Evolutionary conservation across 2,329 filamentous ascomycete genomes (phyloP).

Genomic region (Berkeleyomyces basicola): DNA sequence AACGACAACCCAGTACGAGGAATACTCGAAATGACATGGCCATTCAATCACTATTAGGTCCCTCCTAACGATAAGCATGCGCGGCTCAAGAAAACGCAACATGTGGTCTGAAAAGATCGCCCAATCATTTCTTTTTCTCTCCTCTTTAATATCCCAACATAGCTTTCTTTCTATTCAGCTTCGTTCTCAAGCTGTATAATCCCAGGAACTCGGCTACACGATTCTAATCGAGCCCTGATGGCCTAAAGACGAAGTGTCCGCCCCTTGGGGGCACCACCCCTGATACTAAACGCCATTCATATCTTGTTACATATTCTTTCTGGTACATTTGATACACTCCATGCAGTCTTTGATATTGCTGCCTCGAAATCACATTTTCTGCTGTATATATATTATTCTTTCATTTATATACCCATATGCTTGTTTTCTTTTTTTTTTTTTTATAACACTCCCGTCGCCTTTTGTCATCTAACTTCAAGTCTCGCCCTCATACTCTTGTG

Average conservation of each 20-base stretch:
- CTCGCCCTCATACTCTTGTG: not conserved
- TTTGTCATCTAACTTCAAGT: not conserved
- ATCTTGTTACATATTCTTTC: no score
- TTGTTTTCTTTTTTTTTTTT: not conserved
- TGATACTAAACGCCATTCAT: no score
- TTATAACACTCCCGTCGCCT: not conserved
- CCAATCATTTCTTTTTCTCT: not conserved
- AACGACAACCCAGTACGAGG: not conserved
- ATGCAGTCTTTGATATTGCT: not conserved
- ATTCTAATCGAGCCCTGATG: not conserved
- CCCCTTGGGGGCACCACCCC: no score
- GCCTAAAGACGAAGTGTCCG: not conserved
- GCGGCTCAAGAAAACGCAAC: not conserved
- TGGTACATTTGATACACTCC: not conserved
- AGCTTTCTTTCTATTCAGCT: not conserved
- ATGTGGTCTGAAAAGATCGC: not conserved
- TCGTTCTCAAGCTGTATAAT: not conserved
- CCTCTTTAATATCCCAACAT: not conserved
- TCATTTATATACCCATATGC: not conserved
- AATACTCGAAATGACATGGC: conserved; percentile 7
- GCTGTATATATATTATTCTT: not conserved
- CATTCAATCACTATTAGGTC: conserved; percentile 2
- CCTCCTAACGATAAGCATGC: not conserved
- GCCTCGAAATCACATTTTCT: not conserved
- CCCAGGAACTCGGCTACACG: not conserved